Conservation (phyloP, 139 green algal species). For the Diplosphaera chodatii region DNA sequence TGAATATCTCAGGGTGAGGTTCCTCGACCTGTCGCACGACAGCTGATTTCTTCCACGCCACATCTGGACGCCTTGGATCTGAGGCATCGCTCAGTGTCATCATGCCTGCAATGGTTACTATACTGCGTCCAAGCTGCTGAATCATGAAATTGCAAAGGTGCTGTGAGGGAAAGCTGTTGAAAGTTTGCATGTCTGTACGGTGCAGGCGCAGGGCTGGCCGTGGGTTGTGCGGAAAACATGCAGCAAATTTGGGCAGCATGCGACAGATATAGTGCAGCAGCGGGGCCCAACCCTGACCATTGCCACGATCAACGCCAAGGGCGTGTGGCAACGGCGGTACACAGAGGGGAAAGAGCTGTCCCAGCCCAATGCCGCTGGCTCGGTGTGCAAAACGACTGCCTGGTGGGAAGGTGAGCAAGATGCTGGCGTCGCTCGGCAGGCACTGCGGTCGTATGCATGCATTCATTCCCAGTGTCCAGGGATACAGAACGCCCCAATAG, state of each 20-base stretch:
- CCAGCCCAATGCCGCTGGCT: conserved; percentile 6
- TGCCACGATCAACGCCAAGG: conserved; percentile 10
- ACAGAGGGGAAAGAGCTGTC: background rate
- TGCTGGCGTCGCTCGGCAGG: too few species aligned
- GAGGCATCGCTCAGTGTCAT: background rate
- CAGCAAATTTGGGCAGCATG: conserved; percentile 7
- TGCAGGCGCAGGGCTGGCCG: conserved; percentile 8
- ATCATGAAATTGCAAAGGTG: too few species aligned
- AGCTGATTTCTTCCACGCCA: background rate
- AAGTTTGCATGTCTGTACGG: too few species aligned
- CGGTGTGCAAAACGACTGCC: background rate
- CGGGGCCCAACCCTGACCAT: background rate
- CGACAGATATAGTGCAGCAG: conserved; percentile 7
- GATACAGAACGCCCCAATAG: too few species aligned
- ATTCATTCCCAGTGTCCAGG: too few species aligned
- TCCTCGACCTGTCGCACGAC: too few species aligned
- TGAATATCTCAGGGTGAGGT: conserved; percentile 2
- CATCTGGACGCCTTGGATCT: background rate
- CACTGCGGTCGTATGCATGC: too few species aligned
- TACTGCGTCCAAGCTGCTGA: background rate
- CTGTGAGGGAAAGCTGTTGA: too few species aligned
- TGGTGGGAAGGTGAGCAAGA: conserved; percentile 5
- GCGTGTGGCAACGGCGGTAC: background rate
- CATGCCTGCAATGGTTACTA: background rate
- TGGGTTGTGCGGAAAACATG: conserved; percentile 6